Base-by-base conservation (phyloP, 345 rosid species). In the Melastoma malabathricum region DNA sequence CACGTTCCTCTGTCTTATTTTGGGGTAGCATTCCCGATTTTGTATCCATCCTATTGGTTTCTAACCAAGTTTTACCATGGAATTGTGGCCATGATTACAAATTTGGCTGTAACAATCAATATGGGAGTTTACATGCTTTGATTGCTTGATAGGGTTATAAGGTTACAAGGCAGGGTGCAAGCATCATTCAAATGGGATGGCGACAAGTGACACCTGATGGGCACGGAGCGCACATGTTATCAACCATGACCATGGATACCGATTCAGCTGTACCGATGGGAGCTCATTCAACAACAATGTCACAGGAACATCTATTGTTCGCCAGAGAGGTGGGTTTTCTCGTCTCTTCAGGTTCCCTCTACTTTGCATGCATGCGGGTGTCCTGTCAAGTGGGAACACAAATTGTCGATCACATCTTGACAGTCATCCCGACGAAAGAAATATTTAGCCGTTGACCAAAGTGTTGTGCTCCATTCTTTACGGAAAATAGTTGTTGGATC, bases 181-280 rank as follows among this genome's bases (percentile, higher is more conserved):
- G 77, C 71, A 62, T 84, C 34, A 52, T 63, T 62, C 76, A 46
- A 66, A 82, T 80, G 93, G 87, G 86, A 43, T 92, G 98, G 96
- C 71, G 48, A 58, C 87, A 61, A 78, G 86, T 82, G 34, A 58
- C 58, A 59, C 62, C 74, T 46, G 49, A 60, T 5, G 50, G 3
- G 25, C 58, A 57, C 44, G 67, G 87, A 15, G 73, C 80, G 9
- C 75, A 75, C 56, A 84, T 92, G 95, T 55, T 79, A 59, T 86
- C 96, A 52, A 73, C 96, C 41, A 82, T 87, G 95, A 58, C 72
- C 54, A 84, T 78, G 95, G 96, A 87, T 61, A 66, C 70, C 50
- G 67, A 74, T 64, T 69, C 89, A 43, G 62, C 64, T 6, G 73
- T 56, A 10, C 54, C 50, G 52, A 63, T 65, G 29, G 82, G 75